Conservation (phyloP, 345 rosid genomes). For the Pistacia vera region DNA sequence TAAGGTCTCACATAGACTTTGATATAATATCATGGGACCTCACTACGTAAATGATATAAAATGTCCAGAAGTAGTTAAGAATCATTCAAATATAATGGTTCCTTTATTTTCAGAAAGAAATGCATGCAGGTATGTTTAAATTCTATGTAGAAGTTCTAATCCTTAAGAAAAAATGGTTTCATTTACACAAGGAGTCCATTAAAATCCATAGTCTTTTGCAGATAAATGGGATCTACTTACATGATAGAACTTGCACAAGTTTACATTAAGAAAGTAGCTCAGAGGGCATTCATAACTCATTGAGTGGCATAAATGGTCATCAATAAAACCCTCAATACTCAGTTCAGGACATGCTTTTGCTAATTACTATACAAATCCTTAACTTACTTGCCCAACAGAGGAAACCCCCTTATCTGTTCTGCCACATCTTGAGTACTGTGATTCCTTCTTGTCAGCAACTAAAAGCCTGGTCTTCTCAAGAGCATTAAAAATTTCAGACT, state of each 20-base stretch:
- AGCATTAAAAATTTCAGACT: conserved; percentile 94
- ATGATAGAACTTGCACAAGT: neutral
- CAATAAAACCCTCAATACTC: neutral
- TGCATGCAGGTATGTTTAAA: neutral
- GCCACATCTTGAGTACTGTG: conserved; percentile 87
- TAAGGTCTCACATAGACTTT: neutral
- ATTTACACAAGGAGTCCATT: neutral
- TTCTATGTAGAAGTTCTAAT: neutral
- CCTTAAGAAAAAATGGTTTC: neutral
- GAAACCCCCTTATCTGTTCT: conserved; percentile 97
- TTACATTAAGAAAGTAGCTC: neutral
- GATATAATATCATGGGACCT: neutral
- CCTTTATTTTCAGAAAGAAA: neutral
- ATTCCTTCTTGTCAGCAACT: conserved; percentile 74
- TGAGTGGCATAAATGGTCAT: neutral
- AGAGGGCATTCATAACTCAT: neutral
- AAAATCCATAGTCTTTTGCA: conserved; percentile 1
- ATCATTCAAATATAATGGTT: neutral
- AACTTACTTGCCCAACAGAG: conserved; percentile 87
- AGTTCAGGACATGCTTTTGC: neutral
- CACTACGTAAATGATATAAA: neutral
- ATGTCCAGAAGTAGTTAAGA: neutral
- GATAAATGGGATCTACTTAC: neutral
- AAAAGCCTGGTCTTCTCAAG: conserved; percentile 78
- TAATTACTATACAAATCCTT: neutral